Percentiles rank a stretch among this genome's conserved stretches.
Evolutionary conservation across 1,139 yeast species (phyloP).

Genomic region (Blastobotrys raffinosifermentans): DNA sequence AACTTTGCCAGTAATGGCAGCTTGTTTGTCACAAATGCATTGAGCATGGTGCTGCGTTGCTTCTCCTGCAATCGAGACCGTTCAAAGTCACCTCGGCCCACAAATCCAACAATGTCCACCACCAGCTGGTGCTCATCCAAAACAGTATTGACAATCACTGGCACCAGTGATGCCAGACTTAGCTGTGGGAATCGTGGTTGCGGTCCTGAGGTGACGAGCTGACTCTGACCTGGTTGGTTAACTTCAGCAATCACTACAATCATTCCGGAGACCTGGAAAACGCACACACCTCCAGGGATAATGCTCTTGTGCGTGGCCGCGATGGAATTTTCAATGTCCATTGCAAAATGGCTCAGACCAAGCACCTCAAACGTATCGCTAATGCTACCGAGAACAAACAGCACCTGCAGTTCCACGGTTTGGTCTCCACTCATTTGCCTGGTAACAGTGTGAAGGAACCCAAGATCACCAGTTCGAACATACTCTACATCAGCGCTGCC

Average conservation of each 20-base stretch:
- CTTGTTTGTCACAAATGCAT: slow-evolving; percentile 45
- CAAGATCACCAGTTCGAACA: slow-evolving; percentile 88
- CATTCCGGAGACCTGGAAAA: slow-evolving; percentile 79
- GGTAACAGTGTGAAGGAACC: slow-evolving; percentile 74
- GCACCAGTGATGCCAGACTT: slow-evolving; percentile 67
- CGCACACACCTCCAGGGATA: slow-evolving; percentile 50
- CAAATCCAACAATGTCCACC: slow-evolving; percentile 81
- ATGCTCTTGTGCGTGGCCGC: slow-evolving; percentile 60
- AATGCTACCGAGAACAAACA: slow-evolving; percentile 79
- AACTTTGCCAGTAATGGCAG: slow-evolving; percentile 35
- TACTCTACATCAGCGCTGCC: slow-evolving; percentile 62
- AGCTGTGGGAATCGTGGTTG: slow-evolving; percentile 2
- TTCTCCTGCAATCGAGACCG: slow-evolving; percentile 65
- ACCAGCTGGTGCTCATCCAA: slow-evolving; percentile 78
- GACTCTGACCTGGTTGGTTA: slow-evolving; percentile 29
- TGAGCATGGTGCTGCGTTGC: slow-evolving; percentile 66
- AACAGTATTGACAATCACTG: slow-evolving; percentile 73
- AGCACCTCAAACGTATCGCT: slow-evolving; percentile 86
- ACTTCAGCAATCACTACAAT: slow-evolving; percentile 76
- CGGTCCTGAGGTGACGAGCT: slow-evolving; percentile 5
- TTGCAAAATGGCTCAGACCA: slow-evolving; percentile 88
- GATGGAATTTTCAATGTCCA: slow-evolving; percentile 73
- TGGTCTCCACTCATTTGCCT: slow-evolving; percentile 38
- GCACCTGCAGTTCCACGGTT: slow-evolving; percentile 61
- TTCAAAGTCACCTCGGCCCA: slow-evolving; percentile 59